Evolutionary conservation across 805 yeast species (phyloP).

Genomic region (Myxozyma neglecta): DNA sequence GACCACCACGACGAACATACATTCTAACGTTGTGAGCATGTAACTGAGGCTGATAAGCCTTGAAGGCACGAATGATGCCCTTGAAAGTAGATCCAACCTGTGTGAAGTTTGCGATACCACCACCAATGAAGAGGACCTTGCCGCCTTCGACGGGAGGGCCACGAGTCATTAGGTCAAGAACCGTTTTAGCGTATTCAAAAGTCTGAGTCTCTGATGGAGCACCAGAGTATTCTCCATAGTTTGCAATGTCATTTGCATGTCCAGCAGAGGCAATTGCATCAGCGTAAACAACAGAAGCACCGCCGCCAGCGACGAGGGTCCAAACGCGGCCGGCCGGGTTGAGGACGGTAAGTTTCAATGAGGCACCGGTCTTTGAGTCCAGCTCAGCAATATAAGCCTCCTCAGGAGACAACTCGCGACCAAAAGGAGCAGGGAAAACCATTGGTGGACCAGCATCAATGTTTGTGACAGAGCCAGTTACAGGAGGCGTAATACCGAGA

Average conservation of each 20-base stretch:
- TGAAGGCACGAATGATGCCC: constrained; percentile 52
- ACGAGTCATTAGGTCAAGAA: constrained; percentile 49
- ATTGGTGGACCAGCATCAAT: constrained; percentile 51
- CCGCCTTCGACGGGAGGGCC: constrained; percentile 42
- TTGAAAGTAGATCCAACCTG: constrained; percentile 51
- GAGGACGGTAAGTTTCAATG: constrained; percentile 47
- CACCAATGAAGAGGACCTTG: constrained; percentile 49
- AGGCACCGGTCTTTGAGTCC: constrained; percentile 51
- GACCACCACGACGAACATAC: constrained; percentile 50
- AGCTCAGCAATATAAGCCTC: constrained; percentile 51
- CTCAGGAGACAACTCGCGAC: constrained; percentile 48
- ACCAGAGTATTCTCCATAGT: constrained; percentile 52
- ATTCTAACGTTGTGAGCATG: constrained; percentile 46
- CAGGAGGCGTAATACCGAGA: constrained; percentile 39
- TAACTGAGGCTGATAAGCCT: constrained; percentile 43
- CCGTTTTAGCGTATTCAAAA: constrained; percentile 51
- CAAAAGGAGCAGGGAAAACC: constrained; percentile 52
- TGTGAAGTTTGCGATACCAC: constrained; percentile 51
- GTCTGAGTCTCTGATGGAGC: constrained; percentile 52
- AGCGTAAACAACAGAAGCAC: constrained; percentile 51
- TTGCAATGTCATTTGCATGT: constrained; percentile 47
- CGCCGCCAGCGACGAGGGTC: constrained; percentile 53
- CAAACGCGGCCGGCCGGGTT: constrained; percentile 48
- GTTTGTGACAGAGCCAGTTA: constrained; percentile 34
- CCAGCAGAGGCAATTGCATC: constrained; percentile 52